These are phyloP conservation scores for Parathielavia hyrcaniae DNA, from an alignment of 495 filamentous ascomycete genomes.

Conservation along the genomic window DNA sequence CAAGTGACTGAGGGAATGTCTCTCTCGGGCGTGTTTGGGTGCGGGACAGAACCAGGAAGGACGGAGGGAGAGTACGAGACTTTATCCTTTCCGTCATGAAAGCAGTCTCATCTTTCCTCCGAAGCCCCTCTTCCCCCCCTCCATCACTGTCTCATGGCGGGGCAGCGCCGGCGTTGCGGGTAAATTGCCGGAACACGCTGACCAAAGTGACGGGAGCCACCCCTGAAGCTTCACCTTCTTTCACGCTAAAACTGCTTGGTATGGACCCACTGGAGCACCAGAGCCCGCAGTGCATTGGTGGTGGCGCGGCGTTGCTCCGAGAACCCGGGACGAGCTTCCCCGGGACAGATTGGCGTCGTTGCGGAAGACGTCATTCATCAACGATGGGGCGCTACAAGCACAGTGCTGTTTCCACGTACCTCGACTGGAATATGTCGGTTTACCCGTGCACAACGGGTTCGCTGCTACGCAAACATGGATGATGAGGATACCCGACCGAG, in stretches of 20 bases:
- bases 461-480: too few relatives aligned
- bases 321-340: constrained; percentile 17
- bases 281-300: background rate
- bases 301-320: background rate
- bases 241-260: constrained; percentile 6
- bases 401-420: too few relatives aligned
- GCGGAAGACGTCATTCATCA: constrained; percentile 9
- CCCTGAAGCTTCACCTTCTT: background rate
- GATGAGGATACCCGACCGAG: too few relatives aligned
- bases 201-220: background rate
- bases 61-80: background rate
- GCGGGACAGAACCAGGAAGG: background rate
- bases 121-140: constrained; percentile 12
- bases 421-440: too few relatives aligned
- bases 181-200: constrained; percentile 28
- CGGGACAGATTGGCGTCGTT: constrained; percentile 13
- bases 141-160: constrained; percentile 19
- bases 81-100: background rate
- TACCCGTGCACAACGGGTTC: too few relatives aligned
- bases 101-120: background rate
- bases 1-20: too few relatives aligned
- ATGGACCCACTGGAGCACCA: constrained; percentile 3
- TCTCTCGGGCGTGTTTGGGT: background rate
- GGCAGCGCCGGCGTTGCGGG: constrained; percentile 28
- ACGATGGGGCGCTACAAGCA: too few relatives aligned